Evolutionary conservation across 2,329 filamentous ascomycete species (phyloP).

Genomic region (Penicillium sp.): DNA sequence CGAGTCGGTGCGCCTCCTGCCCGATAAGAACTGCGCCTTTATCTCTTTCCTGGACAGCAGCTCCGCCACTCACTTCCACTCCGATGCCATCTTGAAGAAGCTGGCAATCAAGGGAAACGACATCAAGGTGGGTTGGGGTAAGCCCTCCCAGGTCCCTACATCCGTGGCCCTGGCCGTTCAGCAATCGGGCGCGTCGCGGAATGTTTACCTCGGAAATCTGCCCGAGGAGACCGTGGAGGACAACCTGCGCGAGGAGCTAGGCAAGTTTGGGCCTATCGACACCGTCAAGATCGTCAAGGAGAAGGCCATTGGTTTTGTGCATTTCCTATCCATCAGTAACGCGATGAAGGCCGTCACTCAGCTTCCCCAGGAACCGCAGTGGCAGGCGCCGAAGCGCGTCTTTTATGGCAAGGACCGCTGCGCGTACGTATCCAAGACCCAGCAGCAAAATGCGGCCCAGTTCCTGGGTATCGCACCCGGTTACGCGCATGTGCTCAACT

Average conservation of each 20-base stretch:
- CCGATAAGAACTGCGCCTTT: conserved; percentile 99
- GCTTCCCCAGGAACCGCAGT: conserved; percentile 87
- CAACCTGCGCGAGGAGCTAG: conserved; percentile 87
- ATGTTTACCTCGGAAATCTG: conserved; percentile 93
- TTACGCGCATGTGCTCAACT: conserved; percentile 93
- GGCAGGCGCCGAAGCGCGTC: conserved; percentile 90
- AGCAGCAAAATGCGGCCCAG: conserved; percentile 97
- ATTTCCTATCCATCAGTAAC: conserved; percentile 95
- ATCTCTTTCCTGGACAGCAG: conserved; percentile 98
- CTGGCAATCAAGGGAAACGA: conserved; percentile 97
- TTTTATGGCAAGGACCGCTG: conserved; percentile 99
- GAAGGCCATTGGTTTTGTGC: conserved; percentile 96
- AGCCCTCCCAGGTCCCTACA: conserved; percentile 94
- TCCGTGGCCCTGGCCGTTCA: conserved; percentile 96
- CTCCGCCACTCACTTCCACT: conserved; percentile 98
- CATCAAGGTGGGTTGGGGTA: conserved; percentile 99
- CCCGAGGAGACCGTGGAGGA: conserved; percentile 87
- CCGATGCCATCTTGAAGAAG: conserved; percentile 99
- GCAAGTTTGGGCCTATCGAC: conserved; percentile 94
- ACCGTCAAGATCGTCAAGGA: conserved; percentile 97
- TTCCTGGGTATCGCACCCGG: conserved; percentile 96
- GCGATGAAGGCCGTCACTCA: conserved; percentile 97
- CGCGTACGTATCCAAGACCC: conserved; percentile 97
- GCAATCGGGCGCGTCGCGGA: conserved; percentile 92
- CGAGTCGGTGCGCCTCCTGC: conserved; percentile 92